These are phyloP conservation scores for Neurospora sp. DNA, from an alignment of 2,329 filamentous ascomycete genomes.

Conservation along the genomic window DNA sequence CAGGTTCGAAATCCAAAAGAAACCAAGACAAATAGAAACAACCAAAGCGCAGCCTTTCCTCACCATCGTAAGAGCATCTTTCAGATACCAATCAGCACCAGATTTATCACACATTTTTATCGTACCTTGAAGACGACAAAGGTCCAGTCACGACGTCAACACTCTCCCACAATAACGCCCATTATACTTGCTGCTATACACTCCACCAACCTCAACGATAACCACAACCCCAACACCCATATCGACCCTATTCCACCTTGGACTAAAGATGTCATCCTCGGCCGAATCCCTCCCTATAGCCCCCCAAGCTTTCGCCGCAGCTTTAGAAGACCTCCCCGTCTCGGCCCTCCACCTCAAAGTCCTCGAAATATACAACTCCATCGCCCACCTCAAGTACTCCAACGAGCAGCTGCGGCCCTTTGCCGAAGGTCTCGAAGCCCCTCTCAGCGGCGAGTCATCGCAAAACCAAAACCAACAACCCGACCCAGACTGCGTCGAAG, in stretches of 20 bases:
- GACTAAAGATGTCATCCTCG: constrained; percentile 40
- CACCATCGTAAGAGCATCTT: background rate
- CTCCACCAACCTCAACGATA: background rate
- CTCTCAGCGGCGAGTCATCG: constrained; percentile 17
- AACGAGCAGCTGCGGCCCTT: constrained; percentile 65
- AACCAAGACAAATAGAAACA: too few species aligned
- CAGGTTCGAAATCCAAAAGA: background rate
- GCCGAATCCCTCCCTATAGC: constrained; percentile 50
- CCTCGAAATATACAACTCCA: constrained; percentile 65
- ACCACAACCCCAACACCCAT: background rate
- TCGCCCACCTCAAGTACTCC: constrained; percentile 63
- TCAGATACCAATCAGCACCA: background rate
- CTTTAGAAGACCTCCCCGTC: constrained; percentile 57
- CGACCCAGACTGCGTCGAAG: constrained; percentile 64
- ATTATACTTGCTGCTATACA: background rate
- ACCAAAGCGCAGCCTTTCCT: too few species aligned
- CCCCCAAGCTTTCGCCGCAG: constrained; percentile 53
- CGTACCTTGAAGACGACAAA: background rate
- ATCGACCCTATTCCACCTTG: background rate
- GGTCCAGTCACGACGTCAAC: background rate
- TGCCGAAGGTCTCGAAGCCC: constrained; percentile 39
- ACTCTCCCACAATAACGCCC: background rate
- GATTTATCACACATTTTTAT: background rate
- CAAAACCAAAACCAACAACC: constrained; percentile 25
- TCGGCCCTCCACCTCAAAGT: constrained; percentile 63